Evolutionary conservation across 768 basidiomycete species (phyloP).

Genomic region (Sistotremastrum suecicum): DNA sequence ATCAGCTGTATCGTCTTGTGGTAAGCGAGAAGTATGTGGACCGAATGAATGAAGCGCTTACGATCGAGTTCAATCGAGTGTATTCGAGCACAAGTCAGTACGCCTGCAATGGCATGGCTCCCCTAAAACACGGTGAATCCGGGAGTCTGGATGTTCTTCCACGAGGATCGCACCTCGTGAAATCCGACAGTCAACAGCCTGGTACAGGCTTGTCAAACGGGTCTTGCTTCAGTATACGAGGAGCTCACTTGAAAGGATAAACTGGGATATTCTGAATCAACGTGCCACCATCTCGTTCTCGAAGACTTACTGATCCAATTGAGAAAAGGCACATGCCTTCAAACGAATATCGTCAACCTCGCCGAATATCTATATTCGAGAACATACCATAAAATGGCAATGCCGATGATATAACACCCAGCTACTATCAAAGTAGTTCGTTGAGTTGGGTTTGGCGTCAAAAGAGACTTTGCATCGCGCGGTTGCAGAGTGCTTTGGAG

Average conservation of each 20-base stretch:
- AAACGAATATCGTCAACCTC: background rate
- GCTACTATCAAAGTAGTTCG: constrained; percentile 68
- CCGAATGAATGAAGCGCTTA: constrained; percentile 20
- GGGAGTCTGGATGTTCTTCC: background rate
- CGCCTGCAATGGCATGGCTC: constrained; percentile 72
- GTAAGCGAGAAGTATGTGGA: background rate
- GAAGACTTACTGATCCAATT: constrained; percentile 53
- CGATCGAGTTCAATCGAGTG: constrained; percentile 81
- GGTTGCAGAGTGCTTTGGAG: no score
- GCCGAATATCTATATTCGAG: constrained; percentile 1
- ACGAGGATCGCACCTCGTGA: constrained; percentile 46
- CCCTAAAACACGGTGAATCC: constrained; percentile 31
- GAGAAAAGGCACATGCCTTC: constrained; percentile 66
- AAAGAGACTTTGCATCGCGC: no score
- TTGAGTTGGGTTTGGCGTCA: constrained; percentile 64
- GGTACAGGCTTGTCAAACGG: constrained; percentile 3
- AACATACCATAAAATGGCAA: constrained; percentile 68
- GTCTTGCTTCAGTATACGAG: background rate
- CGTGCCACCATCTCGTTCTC: background rate
- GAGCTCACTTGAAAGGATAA: constrained; percentile 79
- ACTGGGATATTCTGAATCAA: constrained; percentile 27
- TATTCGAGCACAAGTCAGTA: constrained; percentile 76
- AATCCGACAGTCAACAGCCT: constrained; percentile 80
- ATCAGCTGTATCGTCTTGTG: constrained; percentile 36
- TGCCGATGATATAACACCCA: constrained; percentile 55